Evolutionary conservation across 164 flowering plant species (phyloP), one percentile per base, ranked within the genome.

Genomic region (Liriodendron chinense): DNA sequence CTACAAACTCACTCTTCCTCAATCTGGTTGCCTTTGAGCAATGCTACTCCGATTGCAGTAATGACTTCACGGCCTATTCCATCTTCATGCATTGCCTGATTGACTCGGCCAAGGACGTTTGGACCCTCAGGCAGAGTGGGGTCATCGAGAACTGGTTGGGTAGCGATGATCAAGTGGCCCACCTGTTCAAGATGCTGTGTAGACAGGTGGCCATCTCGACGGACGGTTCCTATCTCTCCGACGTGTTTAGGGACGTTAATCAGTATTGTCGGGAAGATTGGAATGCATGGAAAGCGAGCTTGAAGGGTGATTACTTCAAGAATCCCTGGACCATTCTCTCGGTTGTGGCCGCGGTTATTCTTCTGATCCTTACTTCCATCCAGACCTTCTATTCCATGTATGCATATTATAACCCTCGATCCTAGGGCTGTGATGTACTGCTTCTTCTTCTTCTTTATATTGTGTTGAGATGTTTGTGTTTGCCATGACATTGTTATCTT

Each of bases 11-110:
- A 21, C 0, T 48, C 12, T 25, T 57, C 14, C 57, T 25, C 14
- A 73, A 71, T 24, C 68, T 65, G 6, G 12, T 65, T 25, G 68
- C 68, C 13, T 65, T 65, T 2, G 68, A 65, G 25, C 75, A 63
- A 43, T 71, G 47, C 22, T 7, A 9, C 26, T 1, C 20, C 43
- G 48, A 8, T 0, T 0, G 23, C 43, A 16, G 5, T 9, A 18
- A 1, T 10, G 18, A 28, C 13, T 2, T 82, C 1, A 64, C 80
- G 3, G 77, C 81, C 1, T 84, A 82, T 57, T 79, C 74, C 1
- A 0, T 49, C 8, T 73, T 86, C 57, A 78, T 86, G 78, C 61
- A 50, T 14, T 63, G 74, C 74, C 78, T 86, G 9, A 62, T 86
- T 9, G 8, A 43, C 47, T 28, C 75, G 1, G 34, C 62, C 0